Evolutionary conservation across 1,139 yeast species (phyloP).

Genomic region (Blastobotrys capitulatus): DNA sequence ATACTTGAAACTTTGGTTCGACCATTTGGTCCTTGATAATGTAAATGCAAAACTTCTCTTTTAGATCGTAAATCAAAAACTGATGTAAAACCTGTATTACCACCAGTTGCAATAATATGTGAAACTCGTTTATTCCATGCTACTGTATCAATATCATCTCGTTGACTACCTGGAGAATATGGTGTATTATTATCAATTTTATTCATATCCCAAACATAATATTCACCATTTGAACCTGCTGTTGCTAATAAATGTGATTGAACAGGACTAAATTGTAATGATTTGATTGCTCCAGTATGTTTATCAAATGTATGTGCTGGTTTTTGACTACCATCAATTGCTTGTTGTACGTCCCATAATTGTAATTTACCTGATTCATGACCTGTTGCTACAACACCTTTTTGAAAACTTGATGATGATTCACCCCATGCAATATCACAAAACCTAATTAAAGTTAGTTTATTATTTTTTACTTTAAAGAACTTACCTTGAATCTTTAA

Average conservation of each 20-base stretch:
- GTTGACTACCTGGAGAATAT: conserved; percentile 67
- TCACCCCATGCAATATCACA: conserved; percentile 84
- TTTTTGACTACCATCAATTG: conserved; percentile 21
- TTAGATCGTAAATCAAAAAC: conserved; percentile 91
- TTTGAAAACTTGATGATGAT: conserved; percentile 48
- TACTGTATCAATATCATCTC: conserved; percentile 74
- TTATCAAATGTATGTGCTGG: conserved; percentile 39
- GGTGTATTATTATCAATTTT: conserved; percentile 51
- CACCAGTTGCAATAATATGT: conserved; percentile 89
- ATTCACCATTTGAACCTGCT: conserved; percentile 84
- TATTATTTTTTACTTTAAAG: too few relatives aligned
- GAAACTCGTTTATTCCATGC: conserved; percentile 86
- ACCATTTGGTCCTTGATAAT: conserved; percentile 56
- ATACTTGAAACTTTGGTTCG: conserved; percentile 43
- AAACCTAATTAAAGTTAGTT: conserved; percentile 40
- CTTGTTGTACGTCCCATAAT: conserved; percentile 58
- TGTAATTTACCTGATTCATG: conserved; percentile 77
- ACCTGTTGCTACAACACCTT: conserved; percentile 79
- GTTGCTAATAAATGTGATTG: conserved; percentile 73
- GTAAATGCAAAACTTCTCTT: conserved; percentile 81
- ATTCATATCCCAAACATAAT: conserved; percentile 82
- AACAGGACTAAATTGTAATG: conserved; percentile 72
- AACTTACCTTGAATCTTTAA: conserved; percentile 10
- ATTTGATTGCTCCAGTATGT: conserved; percentile 67
- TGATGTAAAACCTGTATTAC: conserved; percentile 76